Conservation (phyloP, 768 basidiomycete species). For the Amanita pallidorosea region DNA sequence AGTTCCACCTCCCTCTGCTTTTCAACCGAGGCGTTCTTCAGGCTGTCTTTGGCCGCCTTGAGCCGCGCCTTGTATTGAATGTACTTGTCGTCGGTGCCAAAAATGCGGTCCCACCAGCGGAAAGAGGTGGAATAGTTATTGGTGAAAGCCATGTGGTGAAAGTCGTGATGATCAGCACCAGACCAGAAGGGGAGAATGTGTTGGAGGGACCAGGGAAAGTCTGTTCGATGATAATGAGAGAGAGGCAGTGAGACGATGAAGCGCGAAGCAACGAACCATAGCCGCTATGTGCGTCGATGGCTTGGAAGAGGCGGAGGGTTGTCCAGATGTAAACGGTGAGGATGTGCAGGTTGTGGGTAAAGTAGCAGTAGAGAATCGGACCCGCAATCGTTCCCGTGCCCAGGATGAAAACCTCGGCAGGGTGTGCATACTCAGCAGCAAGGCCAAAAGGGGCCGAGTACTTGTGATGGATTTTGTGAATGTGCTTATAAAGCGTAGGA, state of each 20-base stretch:
- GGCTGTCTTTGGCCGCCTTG: slow-evolving; percentile 43
- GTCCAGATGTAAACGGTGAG: slow-evolving; percentile 93
- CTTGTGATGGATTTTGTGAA: slow-evolving; percentile 97
- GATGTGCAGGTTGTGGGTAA: slow-evolving; percentile 75
- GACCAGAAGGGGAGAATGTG: slow-evolving; percentile 94
- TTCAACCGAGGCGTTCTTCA: slow-evolving; percentile 42
- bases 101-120: slow-evolving; percentile 85
- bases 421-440: slow-evolving; percentile 97
- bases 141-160: slow-evolving; percentile 94
- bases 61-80: slow-evolving; percentile 65
- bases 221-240: slow-evolving; percentile 20
- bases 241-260: not conserved
- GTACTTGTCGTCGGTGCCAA: slow-evolving; percentile 90
- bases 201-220: slow-evolving; percentile 97
- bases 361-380: slow-evolving; percentile 77
- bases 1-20: slow-evolving; percentile 47
- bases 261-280: slow-evolving; percentile 50
- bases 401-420: slow-evolving; percentile 90
- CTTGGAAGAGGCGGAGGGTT: slow-evolving; percentile 88
- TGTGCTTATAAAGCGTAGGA: slow-evolving; percentile 76
- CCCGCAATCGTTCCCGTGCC: slow-evolving; percentile 86
- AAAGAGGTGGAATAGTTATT: slow-evolving; percentile 94
- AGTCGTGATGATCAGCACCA: slow-evolving; percentile 95
- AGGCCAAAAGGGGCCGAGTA: slow-evolving; percentile 96
- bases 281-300: slow-evolving; percentile 93